These are phyloP conservation scores for Coniferiporia weirii DNA, from an alignment of 1,284 basidiomycete species.

Conservation along the genomic window DNA sequence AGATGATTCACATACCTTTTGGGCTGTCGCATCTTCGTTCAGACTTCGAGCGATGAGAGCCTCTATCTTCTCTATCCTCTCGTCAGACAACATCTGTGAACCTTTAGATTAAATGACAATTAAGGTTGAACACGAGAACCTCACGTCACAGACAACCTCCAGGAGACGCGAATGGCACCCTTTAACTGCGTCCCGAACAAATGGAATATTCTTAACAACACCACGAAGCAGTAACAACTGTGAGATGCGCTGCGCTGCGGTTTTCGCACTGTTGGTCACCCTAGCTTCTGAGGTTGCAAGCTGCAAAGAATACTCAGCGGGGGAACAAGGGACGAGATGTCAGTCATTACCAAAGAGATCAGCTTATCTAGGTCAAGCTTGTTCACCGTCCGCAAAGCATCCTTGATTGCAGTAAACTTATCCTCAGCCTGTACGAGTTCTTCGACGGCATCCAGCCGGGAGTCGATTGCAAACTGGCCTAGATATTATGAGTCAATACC, in stretches of 20 bases:
- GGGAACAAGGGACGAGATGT: neutral
- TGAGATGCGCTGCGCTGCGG: slow-evolving; percentile 62
- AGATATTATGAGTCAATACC: neutral
- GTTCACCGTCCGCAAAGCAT: slow-evolving; percentile 64
- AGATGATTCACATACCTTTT: slow-evolving; percentile 43
- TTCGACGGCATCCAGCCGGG: slow-evolving; percentile 80
- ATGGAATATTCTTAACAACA: slow-evolving; percentile 60
- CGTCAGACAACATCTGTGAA: slow-evolving; percentile 64
- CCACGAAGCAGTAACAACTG: slow-evolving; percentile 75
- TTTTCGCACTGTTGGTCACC: slow-evolving; percentile 47
- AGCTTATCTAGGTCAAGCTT: slow-evolving; percentile 88
- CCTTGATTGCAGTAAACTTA: slow-evolving; percentile 61
- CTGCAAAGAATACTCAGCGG: slow-evolving; percentile 31
- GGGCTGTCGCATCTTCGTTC: slow-evolving; percentile 62
- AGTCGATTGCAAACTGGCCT: slow-evolving; percentile 66
- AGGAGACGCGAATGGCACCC: slow-evolving; percentile 58
- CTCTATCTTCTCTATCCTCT: slow-evolving; percentile 60
- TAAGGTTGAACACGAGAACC: slow-evolving; percentile 14
- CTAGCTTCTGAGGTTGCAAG: slow-evolving; percentile 59
- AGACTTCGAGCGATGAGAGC: slow-evolving; percentile 53
- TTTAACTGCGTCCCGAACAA: slow-evolving; percentile 54
- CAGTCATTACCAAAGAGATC: slow-evolving; percentile 55
- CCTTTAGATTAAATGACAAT: slow-evolving; percentile 5
- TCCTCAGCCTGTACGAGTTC: slow-evolving; percentile 77
- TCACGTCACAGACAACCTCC: slow-evolving; percentile 54